These are phyloP conservation scores for Tolypocladium paradoxum DNA, from an alignment of 2,329 filamentous ascomycete genomes.

Conservation along the genomic window DNA sequence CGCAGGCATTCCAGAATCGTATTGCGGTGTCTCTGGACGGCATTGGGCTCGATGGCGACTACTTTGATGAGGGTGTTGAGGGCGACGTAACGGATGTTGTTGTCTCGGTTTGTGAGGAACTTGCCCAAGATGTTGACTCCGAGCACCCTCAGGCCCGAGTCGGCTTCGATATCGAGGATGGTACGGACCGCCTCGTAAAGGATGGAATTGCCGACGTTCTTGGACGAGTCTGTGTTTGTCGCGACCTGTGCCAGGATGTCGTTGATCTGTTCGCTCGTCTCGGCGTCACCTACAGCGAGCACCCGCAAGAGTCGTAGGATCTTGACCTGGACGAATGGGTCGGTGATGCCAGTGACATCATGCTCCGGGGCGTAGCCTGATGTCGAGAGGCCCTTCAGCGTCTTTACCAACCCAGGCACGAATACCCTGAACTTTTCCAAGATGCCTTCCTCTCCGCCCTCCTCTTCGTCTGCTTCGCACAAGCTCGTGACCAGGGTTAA, in stretches of 20 bases:
- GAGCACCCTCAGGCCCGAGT: constrained; percentile 84
- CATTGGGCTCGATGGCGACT: constrained; percentile 94
- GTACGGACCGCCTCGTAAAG: constrained; percentile 95
- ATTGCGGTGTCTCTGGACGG: constrained; percentile 92
- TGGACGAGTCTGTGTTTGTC: constrained; percentile 94
- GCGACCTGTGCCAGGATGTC: constrained; percentile 96
- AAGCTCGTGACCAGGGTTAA: constrained; percentile 83
- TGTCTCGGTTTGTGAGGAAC: constrained; percentile 95
- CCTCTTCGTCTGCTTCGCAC: constrained; percentile 89
- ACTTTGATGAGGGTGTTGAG: constrained; percentile 97
- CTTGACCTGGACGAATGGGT: constrained; percentile 96
- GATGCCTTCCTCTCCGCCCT: constrained; percentile 80
- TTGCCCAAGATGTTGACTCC: constrained; percentile 98
- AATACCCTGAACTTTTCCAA: constrained; percentile 85
- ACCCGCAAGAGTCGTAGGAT: constrained; percentile 79
- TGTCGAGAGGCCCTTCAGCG: constrained; percentile 82
- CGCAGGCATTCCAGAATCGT: constrained; percentile 93
- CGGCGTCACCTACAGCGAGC: constrained; percentile 72
- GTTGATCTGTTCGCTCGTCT: constrained; percentile 94
- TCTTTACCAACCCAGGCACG: constrained; percentile 77
- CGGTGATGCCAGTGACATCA: constrained; percentile 94
- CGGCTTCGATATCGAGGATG: constrained; percentile 95
- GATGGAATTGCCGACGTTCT: constrained; percentile 98
- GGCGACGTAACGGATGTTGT: constrained; percentile 97
- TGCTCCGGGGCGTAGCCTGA: constrained; percentile 97